A percentile compares a stretch with the other conserved stretches of the same genome.
Conservation (phyloP, 805 yeast genomes). For the Sungouiella thailandica region DNA sequence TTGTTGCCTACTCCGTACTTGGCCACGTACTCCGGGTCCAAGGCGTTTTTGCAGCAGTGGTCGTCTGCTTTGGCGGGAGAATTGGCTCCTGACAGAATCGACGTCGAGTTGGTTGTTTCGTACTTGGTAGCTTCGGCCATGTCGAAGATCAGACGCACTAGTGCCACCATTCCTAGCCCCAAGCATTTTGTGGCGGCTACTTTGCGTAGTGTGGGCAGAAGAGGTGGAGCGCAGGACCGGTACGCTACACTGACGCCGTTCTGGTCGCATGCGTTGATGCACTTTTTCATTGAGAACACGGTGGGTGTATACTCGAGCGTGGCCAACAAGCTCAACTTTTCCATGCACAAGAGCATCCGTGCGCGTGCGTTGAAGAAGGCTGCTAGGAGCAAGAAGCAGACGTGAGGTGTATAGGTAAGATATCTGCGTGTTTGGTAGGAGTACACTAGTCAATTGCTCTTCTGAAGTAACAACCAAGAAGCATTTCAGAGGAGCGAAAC, state of each 20-base stretch:
- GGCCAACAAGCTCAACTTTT: conserved; percentile 63
- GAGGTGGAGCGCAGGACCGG: conserved; percentile 91
- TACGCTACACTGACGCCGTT: conserved; percentile 84
- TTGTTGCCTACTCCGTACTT: conserved; percentile 86
- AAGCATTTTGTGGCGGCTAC: conserved; percentile 71
- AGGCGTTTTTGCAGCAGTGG: conserved; percentile 94
- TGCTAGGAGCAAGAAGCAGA: conserved; percentile 25
- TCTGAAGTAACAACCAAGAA: too few relatives aligned
- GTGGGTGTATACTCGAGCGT: conserved; percentile 76
- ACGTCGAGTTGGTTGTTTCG: conserved; percentile 80
- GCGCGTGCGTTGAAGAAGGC: conserved; percentile 76
- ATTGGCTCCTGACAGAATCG: conserved; percentile 61
- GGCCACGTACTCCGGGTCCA: conserved; percentile 94
- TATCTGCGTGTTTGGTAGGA: too few relatives aligned
- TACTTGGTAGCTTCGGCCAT: conserved; percentile 91
- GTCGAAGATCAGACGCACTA: conserved; percentile 85
- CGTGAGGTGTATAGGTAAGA: too few relatives aligned
- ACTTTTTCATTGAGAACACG: conserved; percentile 69
- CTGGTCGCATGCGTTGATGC: conserved; percentile 92
- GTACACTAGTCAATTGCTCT: too few relatives aligned
- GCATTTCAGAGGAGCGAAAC: too few relatives aligned
- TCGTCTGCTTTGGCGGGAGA: conserved; percentile 85
- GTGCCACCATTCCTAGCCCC: conserved; percentile 77
- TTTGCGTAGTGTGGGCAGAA: conserved; percentile 66
- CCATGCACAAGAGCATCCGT: conserved; percentile 79